Evolutionary conservation across 1,284 basidiomycete genomes (phyloP).

Genomic region (Phellinidium pouzarii): DNA sequence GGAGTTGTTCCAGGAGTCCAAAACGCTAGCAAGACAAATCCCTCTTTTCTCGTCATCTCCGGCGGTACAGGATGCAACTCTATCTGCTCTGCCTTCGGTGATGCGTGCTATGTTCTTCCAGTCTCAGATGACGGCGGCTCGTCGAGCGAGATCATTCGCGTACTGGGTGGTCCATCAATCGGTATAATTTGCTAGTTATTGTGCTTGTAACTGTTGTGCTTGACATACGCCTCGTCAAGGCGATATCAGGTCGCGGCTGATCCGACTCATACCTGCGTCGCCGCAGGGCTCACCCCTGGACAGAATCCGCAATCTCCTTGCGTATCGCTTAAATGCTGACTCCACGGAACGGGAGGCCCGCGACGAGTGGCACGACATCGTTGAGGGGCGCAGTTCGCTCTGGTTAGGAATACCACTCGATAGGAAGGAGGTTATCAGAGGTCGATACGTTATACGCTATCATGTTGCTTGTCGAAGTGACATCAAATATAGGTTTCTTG

Average conservation of each 20-base stretch:
- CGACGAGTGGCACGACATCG: constrained; percentile 86
- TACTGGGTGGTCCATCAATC: constrained; percentile 76
- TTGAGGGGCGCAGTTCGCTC: constrained; percentile 80
- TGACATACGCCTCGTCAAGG: constrained; percentile 35
- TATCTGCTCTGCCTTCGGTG: constrained; percentile 66
- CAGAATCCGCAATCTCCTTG: constrained; percentile 70
- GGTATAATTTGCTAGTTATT: constrained; percentile 35
- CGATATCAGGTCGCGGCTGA: constrained; percentile 76
- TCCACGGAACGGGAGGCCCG: constrained; percentile 71
- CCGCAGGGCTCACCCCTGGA: constrained; percentile 52
- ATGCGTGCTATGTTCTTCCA: constrained; percentile 68
- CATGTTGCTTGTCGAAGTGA: neutral
- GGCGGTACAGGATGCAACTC: constrained; percentile 81
- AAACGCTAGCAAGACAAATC: neutral
- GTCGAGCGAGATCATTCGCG: constrained; percentile 79
- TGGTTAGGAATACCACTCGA: constrained; percentile 91
- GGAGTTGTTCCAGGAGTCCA: constrained; percentile 1
- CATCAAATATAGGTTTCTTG: constrained; percentile 58
- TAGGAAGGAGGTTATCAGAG: constrained; percentile 86
- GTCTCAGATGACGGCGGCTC: constrained; percentile 86
- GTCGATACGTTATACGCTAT: constrained; percentile 31
- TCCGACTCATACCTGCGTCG: constrained; percentile 70
- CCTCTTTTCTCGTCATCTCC: constrained; percentile 61
- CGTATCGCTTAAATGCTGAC: constrained; percentile 71
- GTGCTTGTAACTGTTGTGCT: neutral